Percentiles rank a stretch among this genome's conserved stretches.
These are phyloP conservation scores for Alloascoidea africana DNA, from an alignment of 805 yeast species.

Conservation along the genomic window DNA sequence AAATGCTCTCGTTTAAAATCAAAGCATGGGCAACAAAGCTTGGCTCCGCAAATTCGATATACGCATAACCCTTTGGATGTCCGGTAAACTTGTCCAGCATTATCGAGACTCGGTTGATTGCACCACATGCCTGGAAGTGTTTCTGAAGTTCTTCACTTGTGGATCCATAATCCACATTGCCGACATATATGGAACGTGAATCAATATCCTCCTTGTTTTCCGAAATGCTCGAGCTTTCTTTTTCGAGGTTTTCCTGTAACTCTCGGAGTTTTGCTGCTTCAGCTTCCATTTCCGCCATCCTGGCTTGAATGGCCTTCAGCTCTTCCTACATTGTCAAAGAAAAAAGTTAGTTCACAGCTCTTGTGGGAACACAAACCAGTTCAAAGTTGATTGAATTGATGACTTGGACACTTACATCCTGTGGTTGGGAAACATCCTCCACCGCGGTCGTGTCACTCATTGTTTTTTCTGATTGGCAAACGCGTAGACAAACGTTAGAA, in stretches of 20 bases:
- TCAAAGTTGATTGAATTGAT: no score
- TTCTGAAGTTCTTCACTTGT: slow-evolving; percentile 70
- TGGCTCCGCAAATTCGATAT: slow-evolving; percentile 65
- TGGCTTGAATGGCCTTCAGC: slow-evolving; percentile 26
- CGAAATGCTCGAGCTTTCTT: slow-evolving; percentile 22
- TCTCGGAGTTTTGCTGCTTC: slow-evolving; percentile 50
- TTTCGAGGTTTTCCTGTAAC: slow-evolving; percentile 33
- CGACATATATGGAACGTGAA: slow-evolving; percentile 63
- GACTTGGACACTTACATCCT: no score
- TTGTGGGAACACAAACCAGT: no score
- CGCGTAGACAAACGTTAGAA: no score
- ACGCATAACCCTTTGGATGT: slow-evolving; percentile 78
- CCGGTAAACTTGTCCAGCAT: slow-evolving; percentile 61
- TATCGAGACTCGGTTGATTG: slow-evolving; percentile 69
- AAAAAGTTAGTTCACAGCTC: no score
- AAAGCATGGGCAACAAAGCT: slow-evolving; percentile 53
- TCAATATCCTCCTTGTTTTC: slow-evolving; percentile 53
- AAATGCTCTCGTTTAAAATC: slow-evolving; percentile 43
- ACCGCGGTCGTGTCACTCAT: no score
- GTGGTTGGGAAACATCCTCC: no score
- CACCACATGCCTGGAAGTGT: slow-evolving; percentile 55
- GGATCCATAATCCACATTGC: slow-evolving; percentile 69
- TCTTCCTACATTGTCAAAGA: no score
- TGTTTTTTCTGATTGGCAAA: no score
- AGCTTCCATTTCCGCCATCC: slow-evolving; percentile 39